A percentile compares a stretch with the other conserved stretches of the same genome.
phyloP scores from a whole-genome alignment of 108 stramenopile species.

The Epipyxis sp. region DNA sequence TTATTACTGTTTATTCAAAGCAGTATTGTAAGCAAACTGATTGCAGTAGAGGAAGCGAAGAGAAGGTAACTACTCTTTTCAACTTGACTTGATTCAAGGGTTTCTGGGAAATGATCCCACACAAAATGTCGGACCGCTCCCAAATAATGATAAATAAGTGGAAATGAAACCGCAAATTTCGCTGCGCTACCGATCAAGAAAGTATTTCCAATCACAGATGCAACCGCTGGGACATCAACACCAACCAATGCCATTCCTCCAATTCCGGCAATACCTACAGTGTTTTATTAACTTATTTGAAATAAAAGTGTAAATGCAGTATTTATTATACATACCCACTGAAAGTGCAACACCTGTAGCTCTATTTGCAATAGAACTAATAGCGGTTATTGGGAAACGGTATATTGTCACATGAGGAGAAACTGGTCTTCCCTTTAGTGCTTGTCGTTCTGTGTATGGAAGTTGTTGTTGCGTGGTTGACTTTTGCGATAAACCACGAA shows the following conservation, averaged over 20 bases:
- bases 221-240: conserved; percentile 67
- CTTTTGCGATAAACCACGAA: too few species aligned
- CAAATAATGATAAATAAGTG: conserved; percentile 80
- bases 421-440: conserved; percentile 75
- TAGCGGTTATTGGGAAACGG: conserved; percentile 75
- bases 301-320: neutral
- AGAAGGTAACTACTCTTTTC: conserved; percentile 44
- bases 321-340: conserved; percentile 55
- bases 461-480: too few species aligned
- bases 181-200: conserved; percentile 59
- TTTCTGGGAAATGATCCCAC: conserved; percentile 57
- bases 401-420: conserved; percentile 93
- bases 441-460: neutral
- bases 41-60: conserved; percentile 34
- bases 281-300: neutral
- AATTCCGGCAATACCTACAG: conserved; percentile 53
- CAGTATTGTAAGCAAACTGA: neutral
- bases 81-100: conserved; percentile 41
- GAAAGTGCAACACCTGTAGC: conserved; percentile 78
- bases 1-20: neutral
- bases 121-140: conserved; percentile 74
- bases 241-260: conserved; percentile 70
- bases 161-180: conserved; percentile 82
- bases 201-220: conserved; percentile 64
- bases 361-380: conserved; percentile 83